phyloP scores from a whole-genome alignment of 495 filamentous ascomycete species.

The Apiosordaria backusii region DNA sequence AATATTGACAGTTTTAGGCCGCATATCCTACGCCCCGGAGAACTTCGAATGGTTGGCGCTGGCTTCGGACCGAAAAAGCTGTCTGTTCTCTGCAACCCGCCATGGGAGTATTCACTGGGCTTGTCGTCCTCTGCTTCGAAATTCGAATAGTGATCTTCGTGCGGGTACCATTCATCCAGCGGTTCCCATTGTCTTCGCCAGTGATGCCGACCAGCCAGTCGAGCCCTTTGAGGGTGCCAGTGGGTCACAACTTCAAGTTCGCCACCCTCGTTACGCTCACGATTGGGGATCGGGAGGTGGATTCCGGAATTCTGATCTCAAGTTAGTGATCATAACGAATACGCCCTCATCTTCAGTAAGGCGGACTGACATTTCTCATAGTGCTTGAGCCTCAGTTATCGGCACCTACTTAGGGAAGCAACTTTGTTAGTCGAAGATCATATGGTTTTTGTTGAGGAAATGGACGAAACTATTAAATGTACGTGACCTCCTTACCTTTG shows the following conservation, averaged over 20 bases:
- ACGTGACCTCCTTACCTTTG: no score
- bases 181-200: not conserved
- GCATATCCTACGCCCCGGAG: not conserved
- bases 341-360: no score
- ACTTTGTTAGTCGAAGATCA: no score
- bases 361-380: no score
- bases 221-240: not conserved
- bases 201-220: not conserved
- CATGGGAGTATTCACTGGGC: not conserved
- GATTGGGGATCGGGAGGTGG: not conserved
- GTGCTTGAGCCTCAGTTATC: no score
- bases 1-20: not conserved
- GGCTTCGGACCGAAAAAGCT: not conserved
- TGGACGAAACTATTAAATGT: no score
- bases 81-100: not conserved
- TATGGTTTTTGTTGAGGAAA: no score
- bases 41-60: not conserved
- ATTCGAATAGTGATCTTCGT: no score
- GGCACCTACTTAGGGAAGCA: no score
- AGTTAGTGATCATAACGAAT: no score
- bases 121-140: not conserved
- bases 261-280: not conserved
- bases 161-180: not conserved
- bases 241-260: not conserved
- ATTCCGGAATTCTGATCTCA: not conserved